Evolutionary conservation across 768 basidiomycete genomes (phyloP).

Genomic region (Mycena sanguinolenta): DNA sequence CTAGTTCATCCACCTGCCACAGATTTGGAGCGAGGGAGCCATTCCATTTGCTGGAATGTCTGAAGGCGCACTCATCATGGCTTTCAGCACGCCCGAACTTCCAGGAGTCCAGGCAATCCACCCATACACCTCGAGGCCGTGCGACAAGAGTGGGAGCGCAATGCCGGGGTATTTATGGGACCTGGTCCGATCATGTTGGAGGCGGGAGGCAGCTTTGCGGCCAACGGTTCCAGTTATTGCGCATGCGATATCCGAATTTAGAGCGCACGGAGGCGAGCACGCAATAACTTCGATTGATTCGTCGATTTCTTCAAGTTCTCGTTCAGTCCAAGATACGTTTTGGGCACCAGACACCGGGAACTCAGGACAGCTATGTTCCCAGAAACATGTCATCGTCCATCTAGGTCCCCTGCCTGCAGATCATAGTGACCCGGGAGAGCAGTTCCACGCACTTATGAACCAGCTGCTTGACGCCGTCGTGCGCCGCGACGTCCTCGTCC

Average conservation of each 20-base stretch:
- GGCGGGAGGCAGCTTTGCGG: not conserved
- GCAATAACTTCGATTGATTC: no score
- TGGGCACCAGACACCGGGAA: not conserved
- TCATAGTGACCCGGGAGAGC: not conserved
- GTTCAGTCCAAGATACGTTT: not conserved
- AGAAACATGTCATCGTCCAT: not conserved
- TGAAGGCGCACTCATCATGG: not conserved
- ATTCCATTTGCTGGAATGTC: not conserved
- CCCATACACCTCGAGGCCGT: not conserved
- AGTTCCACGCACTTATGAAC: not conserved
- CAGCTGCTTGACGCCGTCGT: not conserved
- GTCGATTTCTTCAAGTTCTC: not conserved
- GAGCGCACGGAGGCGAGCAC: not conserved
- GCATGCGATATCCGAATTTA: not conserved
- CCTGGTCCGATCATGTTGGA: not conserved
- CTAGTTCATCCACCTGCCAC: no score
- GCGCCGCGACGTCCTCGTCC: no score
- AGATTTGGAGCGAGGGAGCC: not conserved
- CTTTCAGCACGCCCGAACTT: not conserved
- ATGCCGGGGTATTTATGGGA: not conserved
- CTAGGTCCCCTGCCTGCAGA: not conserved
- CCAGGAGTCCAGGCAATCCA: not conserved
- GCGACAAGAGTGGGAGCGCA: not conserved
- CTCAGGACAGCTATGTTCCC: not conserved
- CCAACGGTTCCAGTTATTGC: no score